phyloP scores from a whole-genome alignment of 1,284 basidiomycete species.

The Chondrostereum purpureum region DNA sequence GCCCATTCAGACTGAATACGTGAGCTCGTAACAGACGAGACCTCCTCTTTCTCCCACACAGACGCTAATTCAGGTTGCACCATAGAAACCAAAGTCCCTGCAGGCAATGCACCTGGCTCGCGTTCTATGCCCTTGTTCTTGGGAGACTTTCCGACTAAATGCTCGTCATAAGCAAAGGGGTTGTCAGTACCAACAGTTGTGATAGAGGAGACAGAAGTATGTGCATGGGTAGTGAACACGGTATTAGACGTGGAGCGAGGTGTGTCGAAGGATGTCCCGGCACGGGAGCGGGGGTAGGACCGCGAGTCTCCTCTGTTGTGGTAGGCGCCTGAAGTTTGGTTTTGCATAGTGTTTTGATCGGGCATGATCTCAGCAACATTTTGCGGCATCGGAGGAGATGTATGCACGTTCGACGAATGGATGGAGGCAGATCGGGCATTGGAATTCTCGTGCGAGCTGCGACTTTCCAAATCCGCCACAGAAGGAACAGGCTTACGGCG shows the following conservation, averaged over 20 bases:
- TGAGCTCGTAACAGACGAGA: slow-evolving; percentile 1
- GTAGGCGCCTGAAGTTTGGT: neutral
- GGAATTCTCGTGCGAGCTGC: neutral
- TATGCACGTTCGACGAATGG: neutral
- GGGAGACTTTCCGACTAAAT: neutral
- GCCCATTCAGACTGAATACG: neutral
- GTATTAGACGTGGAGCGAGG: slow-evolving; percentile 3
- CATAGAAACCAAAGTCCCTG: neutral
- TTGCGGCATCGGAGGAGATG: too few species aligned
- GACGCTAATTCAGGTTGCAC: neutral
- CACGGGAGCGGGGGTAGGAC: neutral
- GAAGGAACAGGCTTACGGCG: slow-evolving; percentile 5
- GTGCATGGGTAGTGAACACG: neutral
- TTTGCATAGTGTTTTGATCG: too few species aligned
- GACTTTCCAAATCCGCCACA: neutral
- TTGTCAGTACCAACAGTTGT: slow-evolving; percentile 8
- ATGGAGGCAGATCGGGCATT: neutral
- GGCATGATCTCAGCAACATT: too few species aligned
- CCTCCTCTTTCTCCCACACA: neutral
- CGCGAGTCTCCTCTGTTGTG: neutral
- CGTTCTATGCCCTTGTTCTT: too few species aligned
- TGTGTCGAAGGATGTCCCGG: slow-evolving; percentile 8
- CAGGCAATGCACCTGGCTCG: neutral
- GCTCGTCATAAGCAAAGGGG: slow-evolving; percentile 10
- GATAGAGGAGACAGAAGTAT: slow-evolving; percentile 4